Conservation (phyloP, 2,329 filamentous ascomycete genomes). For the Xylaria hypoxylon region DNA sequence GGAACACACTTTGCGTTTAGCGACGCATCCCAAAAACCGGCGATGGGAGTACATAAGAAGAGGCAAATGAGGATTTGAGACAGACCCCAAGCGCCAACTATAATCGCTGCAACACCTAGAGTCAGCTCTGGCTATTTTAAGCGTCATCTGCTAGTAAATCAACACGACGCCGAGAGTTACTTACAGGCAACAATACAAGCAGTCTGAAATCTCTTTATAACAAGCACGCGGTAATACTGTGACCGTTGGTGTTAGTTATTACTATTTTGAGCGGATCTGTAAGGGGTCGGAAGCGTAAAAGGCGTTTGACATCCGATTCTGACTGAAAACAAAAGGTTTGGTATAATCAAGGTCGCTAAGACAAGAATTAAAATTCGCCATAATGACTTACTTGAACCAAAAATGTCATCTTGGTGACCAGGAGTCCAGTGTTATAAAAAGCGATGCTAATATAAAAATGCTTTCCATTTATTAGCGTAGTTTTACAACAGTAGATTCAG, state of each 20-base stretch:
- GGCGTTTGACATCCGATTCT: background rate
- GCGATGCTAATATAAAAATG: constrained; percentile 55
- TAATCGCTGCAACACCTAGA: constrained; percentile 35
- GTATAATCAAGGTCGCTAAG: background rate
- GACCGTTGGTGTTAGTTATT: constrained; percentile 17
- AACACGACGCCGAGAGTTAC: background rate
- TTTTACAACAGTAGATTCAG: too few relatives aligned
- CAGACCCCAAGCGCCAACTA: constrained; percentile 53
- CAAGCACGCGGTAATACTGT: constrained; percentile 55
- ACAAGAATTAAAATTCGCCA: background rate
- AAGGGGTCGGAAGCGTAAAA: too few relatives aligned
- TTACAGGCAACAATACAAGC: constrained; percentile 46
- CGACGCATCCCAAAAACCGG: constrained; percentile 52
- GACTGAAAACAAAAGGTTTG: background rate
- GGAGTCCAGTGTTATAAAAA: constrained; percentile 53
- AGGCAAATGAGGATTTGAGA: constrained; percentile 54
- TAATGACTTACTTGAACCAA: constrained; percentile 37
- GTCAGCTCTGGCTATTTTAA: background rate
- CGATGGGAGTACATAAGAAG: constrained; percentile 53
- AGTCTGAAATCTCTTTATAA: constrained; percentile 49
- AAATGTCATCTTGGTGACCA: constrained; percentile 54
- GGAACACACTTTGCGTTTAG: constrained; percentile 51
- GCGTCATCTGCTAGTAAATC: too few relatives aligned
- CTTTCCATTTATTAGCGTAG: constrained; percentile 40
- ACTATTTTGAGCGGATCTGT: too few relatives aligned